These are phyloP conservation scores for Dinochytrium kinnereticum DNA, from an alignment of 371 early-diverging fungal genomes.

Conservation along the genomic window DNA sequence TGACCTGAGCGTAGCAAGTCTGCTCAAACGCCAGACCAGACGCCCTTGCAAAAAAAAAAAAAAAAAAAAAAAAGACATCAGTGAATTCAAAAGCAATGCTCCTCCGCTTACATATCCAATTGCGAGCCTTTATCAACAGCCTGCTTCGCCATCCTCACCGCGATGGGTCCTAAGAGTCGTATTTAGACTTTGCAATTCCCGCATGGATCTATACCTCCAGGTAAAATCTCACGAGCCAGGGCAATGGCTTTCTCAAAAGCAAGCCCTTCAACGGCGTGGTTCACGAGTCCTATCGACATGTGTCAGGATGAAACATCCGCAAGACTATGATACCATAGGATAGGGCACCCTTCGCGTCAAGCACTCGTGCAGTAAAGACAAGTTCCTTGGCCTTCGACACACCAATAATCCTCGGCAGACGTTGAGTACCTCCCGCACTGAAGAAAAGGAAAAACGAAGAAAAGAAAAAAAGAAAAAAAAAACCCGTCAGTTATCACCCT, in stretches of 20 bases:
- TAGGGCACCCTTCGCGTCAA: slow-evolving; percentile 69
- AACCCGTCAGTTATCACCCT: not conserved
- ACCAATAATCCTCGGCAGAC: slow-evolving; percentile 88
- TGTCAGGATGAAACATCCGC: not conserved
- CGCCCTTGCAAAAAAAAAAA: slow-evolving; percentile 54
- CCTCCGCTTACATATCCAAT: slow-evolving; percentile 74
- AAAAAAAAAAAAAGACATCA: not conserved
- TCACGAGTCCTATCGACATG: slow-evolving; percentile 71
- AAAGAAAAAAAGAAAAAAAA: slow-evolving; percentile 14
- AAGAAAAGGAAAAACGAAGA: not conserved
- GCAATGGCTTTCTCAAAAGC: slow-evolving; percentile 78
- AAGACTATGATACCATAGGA: slow-evolving; percentile 56
- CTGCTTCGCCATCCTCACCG: slow-evolving; percentile 84
- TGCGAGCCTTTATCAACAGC: slow-evolving; percentile 84
- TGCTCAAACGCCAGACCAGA: slow-evolving; percentile 92
- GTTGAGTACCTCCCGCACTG: slow-evolving; percentile 96
- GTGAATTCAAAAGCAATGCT: not conserved
- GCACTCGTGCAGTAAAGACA: slow-evolving; percentile 80
- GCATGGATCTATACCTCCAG: slow-evolving; percentile 58
- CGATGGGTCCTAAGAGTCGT: slow-evolving; percentile 75
- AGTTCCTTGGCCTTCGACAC: slow-evolving; percentile 89
- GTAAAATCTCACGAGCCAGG: slow-evolving; percentile 81
- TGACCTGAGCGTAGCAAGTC: slow-evolving; percentile 92
- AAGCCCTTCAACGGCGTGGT: slow-evolving; percentile 72
- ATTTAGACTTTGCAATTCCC: not conserved